Evolutionary conservation across 23 red algal species (phyloP), one percentile per base, ranked within the genome.

Genomic region (Gracilaria gracilis): DNA sequence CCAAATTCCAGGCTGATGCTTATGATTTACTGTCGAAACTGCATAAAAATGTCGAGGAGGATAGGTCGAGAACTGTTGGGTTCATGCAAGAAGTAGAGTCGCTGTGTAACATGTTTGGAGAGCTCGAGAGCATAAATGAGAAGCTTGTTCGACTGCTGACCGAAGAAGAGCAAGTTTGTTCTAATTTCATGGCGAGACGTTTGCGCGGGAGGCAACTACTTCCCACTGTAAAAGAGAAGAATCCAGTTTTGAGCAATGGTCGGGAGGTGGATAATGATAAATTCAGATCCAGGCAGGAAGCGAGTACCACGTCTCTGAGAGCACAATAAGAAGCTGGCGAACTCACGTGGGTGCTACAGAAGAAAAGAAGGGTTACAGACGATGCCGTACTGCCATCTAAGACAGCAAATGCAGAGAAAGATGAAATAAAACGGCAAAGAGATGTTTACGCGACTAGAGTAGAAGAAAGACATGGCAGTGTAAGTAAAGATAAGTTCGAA

Each of bases 1-100:
- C 12, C 67, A 38, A 31, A 34, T 46, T 46, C 9, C 44, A 89
- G 84, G 47, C 21, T 14, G 85, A 83, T 67, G 4, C 79, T 36
- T 34, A 80, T 25, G 36, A 53, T 2, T 25, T 83, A 31, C 24
- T 82, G 16, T 57, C 49, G 9, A 64, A 73, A 27, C 35, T 95
- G 16, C 72, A 55, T 4, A 53, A 79, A 49, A 82, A 92, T 48
- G 36, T 96, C 25, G 79, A 85, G n/a, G 95, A 91, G 28, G 95
- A 96, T 29, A 35, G 82, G 44, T 36, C 31, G 23, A 93, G 94
- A 34, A 71, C 81, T 25, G 84, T 77, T 25, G 88, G 88, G 6
- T 95, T 94, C 80, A 94, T 98, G 32, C 92, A 89, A 59, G 96
- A 98, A 81, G 85, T 98, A 8, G 96, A 98, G 35, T 85, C 92